phyloP scores from a whole-genome alignment of 108 stramenopile species.

The Cylindrotheca closterium region DNA sequence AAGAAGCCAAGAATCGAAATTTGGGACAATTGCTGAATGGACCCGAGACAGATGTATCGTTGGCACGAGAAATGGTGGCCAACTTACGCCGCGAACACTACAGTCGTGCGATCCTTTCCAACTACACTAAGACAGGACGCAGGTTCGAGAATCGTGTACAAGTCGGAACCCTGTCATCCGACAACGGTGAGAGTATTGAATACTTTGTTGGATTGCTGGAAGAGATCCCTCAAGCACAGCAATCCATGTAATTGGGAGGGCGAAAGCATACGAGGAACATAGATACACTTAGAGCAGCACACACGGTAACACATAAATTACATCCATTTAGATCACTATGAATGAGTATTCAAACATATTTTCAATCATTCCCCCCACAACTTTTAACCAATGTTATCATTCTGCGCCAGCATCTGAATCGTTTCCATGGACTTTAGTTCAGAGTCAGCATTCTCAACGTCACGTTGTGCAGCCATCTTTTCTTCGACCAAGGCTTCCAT shows the following conservation, averaged over 20 bases:
- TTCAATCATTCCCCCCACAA: no score
- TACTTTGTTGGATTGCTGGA: slow-evolving; percentile 68
- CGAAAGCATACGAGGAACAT: no score
- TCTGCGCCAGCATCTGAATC: not conserved
- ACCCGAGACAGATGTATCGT: slow-evolving; percentile 50
- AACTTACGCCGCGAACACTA: slow-evolving; percentile 34
- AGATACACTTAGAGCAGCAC: no score
- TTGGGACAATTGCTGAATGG: slow-evolving; percentile 55
- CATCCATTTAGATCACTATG: no score
- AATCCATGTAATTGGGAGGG: not conserved
- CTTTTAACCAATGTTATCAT: not conserved
- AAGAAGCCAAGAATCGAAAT: slow-evolving; percentile 41
- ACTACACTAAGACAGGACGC: slow-evolving; percentile 61
- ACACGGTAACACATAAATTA: no score
- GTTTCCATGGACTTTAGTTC: not conserved
- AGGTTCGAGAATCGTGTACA: slow-evolving; percentile 52
- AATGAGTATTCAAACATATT: no score
- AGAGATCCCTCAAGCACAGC: slow-evolving; percentile 23
- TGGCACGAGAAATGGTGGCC: slow-evolving; percentile 31
- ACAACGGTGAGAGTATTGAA: slow-evolving; percentile 38
- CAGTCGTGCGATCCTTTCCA: slow-evolving; percentile 40
- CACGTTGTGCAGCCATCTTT: not conserved
- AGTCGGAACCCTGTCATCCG: slow-evolving; percentile 44
- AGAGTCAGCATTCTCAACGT: slow-evolving; percentile 1
- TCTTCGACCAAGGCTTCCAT: not conserved